phyloP scores from a whole-genome alignment of 495 filamentous ascomycete genomes.

The Annulohypoxylon stygium region DNA sequence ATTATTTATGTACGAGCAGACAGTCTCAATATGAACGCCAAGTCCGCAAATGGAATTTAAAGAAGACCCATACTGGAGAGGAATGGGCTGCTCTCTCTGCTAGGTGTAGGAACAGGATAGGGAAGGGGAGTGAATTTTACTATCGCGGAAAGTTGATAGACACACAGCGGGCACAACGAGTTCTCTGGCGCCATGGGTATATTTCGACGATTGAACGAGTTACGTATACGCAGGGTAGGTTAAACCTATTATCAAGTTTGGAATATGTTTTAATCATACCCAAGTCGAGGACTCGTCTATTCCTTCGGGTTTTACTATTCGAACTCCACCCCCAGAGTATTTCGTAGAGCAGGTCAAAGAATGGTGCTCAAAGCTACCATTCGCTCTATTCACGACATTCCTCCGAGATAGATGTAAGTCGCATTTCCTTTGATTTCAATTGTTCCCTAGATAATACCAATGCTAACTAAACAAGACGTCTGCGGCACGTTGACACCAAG shows the following conservation, averaged over 20 bases:
- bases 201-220: not conserved
- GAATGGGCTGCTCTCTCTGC: not conserved
- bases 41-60: not conserved
- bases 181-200: not conserved
- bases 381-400: not conserved
- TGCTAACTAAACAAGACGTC: no score
- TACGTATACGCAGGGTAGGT: not conserved
- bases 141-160: not conserved
- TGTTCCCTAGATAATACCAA: not conserved
- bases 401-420: not conserved
- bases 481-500: no score
- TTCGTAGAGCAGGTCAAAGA: not conserved
- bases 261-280: not conserved
- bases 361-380: not conserved
- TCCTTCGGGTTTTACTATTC: not conserved
- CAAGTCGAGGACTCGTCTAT: not conserved
- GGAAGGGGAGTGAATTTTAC: not conserved
- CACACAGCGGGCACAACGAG: not conserved
- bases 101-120: not conserved
- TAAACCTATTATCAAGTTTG: not conserved
- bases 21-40: not conserved
- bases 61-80: not conserved
- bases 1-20: not conserved
- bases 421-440: not conserved
- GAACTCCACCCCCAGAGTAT: not conserved